Evolutionary conservation across 2,329 filamentous ascomycete species (phyloP).

Genomic region (Phaeosphaeriaceae sp.): DNA sequence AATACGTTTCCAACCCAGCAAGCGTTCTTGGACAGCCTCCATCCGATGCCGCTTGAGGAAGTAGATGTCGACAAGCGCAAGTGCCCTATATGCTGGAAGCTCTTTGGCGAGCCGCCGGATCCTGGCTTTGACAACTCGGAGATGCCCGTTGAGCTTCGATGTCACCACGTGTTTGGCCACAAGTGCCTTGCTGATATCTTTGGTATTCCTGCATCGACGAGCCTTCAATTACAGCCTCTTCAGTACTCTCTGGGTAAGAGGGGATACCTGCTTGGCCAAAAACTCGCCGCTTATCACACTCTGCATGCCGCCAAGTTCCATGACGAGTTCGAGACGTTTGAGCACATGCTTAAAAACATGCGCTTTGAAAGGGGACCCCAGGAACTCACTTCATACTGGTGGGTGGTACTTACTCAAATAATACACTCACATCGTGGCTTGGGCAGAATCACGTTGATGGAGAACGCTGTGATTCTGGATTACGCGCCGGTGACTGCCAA

Average conservation of each 20-base stretch:
- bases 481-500: not conserved
- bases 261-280: conserved; percentile 10
- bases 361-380: not conserved
- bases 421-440: not conserved
- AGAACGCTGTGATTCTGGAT: conserved; percentile 20
- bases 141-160: conserved; percentile 21
- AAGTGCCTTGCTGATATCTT: conserved; percentile 22
- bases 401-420: conserved; percentile 3
- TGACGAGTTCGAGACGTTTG: conserved; percentile 1
- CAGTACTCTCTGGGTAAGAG: conserved; percentile 9
- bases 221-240: conserved; percentile 8
- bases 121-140: conserved; percentile 24
- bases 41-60: conserved; percentile 8
- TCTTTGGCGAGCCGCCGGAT: conserved; percentile 20
- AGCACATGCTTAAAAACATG: conserved; percentile 6
- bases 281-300: conserved; percentile 7
- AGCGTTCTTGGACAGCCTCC: conserved; percentile 23
- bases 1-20: conserved; percentile 22
- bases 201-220: conserved; percentile 3
- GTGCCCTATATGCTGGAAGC: conserved; percentile 28
- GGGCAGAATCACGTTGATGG: conserved; percentile 12
- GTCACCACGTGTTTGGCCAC: conserved; percentile 25
- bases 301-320: conserved; percentile 1
- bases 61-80: conserved; percentile 13
- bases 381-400: conserved; percentile 16